phyloP scores from a whole-genome alignment of 2,329 filamentous ascomycete species.

The Aspergillus thermomutatus region DNA sequence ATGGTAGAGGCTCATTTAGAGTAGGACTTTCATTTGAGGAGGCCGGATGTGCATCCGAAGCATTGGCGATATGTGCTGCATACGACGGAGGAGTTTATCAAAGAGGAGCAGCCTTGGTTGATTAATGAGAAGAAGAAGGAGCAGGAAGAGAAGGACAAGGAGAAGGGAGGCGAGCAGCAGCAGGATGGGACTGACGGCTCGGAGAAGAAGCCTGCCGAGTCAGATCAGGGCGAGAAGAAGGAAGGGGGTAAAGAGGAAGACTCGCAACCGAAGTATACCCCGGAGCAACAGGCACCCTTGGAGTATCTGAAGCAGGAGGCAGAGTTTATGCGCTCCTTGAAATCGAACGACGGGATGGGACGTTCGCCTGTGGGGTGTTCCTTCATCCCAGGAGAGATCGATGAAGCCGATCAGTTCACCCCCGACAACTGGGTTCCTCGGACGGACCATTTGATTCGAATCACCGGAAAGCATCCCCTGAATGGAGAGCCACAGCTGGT shows the following conservation, averaged over 20 bases:
- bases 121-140: conserved; percentile 44
- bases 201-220: conserved; percentile 7
- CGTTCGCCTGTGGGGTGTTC: conserved; percentile 32
- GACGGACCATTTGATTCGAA: conserved; percentile 44
- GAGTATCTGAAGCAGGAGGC: conserved; percentile 44
- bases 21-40: conserved; percentile 44
- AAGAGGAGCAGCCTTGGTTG: conserved; percentile 48
- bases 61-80: conserved; percentile 52
- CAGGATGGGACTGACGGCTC: conserved; percentile 1
- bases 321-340: conserved; percentile 35
- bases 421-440: conserved; percentile 55
- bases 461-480: conserved; percentile 53
- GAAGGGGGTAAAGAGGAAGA: conserved; percentile 8
- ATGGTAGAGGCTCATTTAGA: background rate
- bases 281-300: conserved; percentile 46
- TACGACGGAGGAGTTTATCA: conserved; percentile 49
- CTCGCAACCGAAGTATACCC: conserved; percentile 33
- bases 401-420: conserved; percentile 51
- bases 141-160: conserved; percentile 15
- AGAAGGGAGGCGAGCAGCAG: conserved; percentile 17
- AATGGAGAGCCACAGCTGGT: conserved; percentile 48
- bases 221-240: background rate
- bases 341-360: conserved; percentile 46
- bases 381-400: conserved; percentile 41
- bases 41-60: conserved; percentile 43